Evolutionary conservation across 805 yeast species (phyloP).

Genomic region (Diddensiella santjacobensis): DNA sequence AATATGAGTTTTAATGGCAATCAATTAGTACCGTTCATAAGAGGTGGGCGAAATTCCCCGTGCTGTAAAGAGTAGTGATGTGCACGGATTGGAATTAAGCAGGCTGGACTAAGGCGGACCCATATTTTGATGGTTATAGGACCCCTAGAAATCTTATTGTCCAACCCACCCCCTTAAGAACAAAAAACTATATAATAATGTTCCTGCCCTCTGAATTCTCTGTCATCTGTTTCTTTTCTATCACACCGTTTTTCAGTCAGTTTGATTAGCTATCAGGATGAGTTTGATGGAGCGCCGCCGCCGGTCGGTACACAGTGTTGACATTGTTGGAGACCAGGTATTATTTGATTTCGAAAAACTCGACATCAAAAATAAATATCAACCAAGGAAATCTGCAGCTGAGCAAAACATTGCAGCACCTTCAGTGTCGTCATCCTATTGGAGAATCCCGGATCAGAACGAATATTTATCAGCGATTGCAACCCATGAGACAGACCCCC

Average conservation of each 20-base stretch:
- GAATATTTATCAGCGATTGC: conserved; percentile 36
- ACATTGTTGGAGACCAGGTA: background rate
- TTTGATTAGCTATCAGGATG: too few species aligned
- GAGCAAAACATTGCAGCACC: background rate
- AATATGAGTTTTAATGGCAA: background rate
- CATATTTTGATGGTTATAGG: background rate
- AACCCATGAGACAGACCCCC: conserved; percentile 35
- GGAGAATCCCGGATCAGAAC: conserved; percentile 37
- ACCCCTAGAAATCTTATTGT: background rate
- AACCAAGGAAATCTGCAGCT: background rate
- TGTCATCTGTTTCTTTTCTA: too few species aligned
- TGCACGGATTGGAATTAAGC: too few species aligned
- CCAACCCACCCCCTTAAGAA: background rate
- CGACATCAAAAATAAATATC: background rate
- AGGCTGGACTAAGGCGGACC: background rate
- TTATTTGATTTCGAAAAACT: conserved; percentile 3
- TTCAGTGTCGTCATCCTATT: conserved; percentile 30
- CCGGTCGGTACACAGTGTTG: background rate
- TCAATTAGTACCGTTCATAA: too few species aligned
- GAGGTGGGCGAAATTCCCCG: too few species aligned
- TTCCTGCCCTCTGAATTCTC: background rate
- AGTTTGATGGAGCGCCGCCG: background rate
- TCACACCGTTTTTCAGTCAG: too few species aligned
- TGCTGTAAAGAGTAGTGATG: too few species aligned
- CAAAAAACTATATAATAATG: background rate